Evolutionary conservation across 2,329 filamentous ascomycete genomes (phyloP).

Genomic region (Penicillium freii): DNA sequence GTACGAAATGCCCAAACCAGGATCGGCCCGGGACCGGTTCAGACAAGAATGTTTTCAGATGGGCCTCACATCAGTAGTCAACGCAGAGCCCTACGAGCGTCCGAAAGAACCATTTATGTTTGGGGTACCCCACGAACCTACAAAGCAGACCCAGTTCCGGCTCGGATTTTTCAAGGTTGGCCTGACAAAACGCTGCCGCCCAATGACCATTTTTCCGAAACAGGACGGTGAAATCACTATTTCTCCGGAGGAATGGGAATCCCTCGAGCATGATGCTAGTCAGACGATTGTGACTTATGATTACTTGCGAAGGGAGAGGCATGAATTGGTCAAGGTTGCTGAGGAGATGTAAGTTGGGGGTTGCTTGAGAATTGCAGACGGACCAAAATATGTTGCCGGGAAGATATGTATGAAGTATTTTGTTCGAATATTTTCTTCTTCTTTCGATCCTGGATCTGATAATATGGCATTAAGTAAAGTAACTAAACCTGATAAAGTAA

Average conservation of each 20-base stretch:
- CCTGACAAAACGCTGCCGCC: conserved; percentile 16
- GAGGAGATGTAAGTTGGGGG: not conserved
- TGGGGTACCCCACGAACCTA: not conserved
- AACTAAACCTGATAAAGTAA: fast-evolving
- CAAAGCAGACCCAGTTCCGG: conserved; percentile 11
- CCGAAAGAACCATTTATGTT: not conserved
- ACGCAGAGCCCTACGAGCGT: not conserved
- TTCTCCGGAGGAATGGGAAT: conserved; percentile 12
- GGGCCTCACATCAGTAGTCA: not conserved
- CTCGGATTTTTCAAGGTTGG: conserved; percentile 15
- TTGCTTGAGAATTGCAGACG: too few relatives aligned
- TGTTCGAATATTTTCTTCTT: not conserved
- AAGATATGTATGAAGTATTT: not conserved
- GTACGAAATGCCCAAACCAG: not conserved
- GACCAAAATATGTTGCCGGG: not conserved
- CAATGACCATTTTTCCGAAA: conserved; percentile 20
- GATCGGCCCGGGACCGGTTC: not conserved
- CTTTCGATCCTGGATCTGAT: not conserved
- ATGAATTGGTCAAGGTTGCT: not conserved
- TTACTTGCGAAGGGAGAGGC: not conserved
- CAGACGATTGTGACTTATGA: not conserved
- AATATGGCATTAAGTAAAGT: not conserved
- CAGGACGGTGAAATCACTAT: conserved; percentile 19
- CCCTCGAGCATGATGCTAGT: conserved; percentile 1
- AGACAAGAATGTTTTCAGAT: not conserved